Evolutionary conservation across 1,139 yeast genomes (phyloP), one percentile per base, ranked within the genome.

Genomic region (Saccharomycopsis phalli): DNA sequence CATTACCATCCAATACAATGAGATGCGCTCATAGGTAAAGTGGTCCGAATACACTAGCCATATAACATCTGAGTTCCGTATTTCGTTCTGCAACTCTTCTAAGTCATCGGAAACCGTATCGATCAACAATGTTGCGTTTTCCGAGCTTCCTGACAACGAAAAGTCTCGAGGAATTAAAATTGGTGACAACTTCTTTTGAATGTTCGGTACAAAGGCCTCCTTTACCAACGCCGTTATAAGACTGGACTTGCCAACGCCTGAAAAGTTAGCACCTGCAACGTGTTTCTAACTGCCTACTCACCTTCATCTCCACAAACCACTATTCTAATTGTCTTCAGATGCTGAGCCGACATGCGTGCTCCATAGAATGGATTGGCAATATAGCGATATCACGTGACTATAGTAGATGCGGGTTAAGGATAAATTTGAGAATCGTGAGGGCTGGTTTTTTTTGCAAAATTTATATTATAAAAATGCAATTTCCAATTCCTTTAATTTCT

Each of bases 291-390:
- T 22, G 6, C 17, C 4, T 4, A 47, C 58, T 31, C 42, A 50
- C 76, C 83, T 48, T 86, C 95, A 59, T 91, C 98, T n/a, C 98
- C 98, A 58, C 96, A 87, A 0, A 91, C 81, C 2, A 86, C 95
- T 1, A 91, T 79, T 45, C 93, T 57, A 30, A 83, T 69, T 2
- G 76, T 68, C 75, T 53, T 66, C 66, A 6, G 56, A 71, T 67
- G 62, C 7, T 23, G 37, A 20, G 20, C 13, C 17, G 27, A 27
- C 25, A 21, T 27, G 16, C 17, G 14, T 34, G 34, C 29, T 22
- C 6, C 25, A 10, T 10, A 22, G 6, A 6, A 22, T 10, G 6
- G 6, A 7, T 22, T 22, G 25, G 25, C 25, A 22, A 22, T 22
- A 10, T 22, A 7, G 6, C 25, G 10, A 10, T 22, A 22, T 10